phyloP scores from a whole-genome alignment of 2,329 filamentous ascomycete genomes.

The Penicillium sumatraense region DNA sequence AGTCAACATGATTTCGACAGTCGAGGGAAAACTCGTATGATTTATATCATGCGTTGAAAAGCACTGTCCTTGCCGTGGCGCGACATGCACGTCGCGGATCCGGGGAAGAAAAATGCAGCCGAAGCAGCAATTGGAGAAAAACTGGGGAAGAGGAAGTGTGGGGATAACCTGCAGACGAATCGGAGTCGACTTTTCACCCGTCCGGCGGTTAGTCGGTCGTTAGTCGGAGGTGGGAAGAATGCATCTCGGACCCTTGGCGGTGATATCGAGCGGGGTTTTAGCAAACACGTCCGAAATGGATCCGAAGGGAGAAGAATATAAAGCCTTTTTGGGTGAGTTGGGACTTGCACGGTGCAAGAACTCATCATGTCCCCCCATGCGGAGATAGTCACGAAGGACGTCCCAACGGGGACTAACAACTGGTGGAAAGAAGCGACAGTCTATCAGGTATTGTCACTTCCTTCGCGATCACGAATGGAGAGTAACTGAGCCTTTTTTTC shows the following conservation, averaged over 20 bases:
- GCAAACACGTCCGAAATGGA: conserved; percentile 5
- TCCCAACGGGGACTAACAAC: conserved; percentile 26
- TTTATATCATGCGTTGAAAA: conserved; percentile 6
- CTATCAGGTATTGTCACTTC: conserved; percentile 29
- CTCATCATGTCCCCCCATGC: conserved; percentile 24
- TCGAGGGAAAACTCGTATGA: background rate
- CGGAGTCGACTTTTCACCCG: background rate
- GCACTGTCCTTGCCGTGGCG: background rate
- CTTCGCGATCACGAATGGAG: background rate
- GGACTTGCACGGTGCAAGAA: background rate
- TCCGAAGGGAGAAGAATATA: background rate
- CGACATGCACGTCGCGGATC: conserved; percentile 7
- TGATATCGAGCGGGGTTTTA: background rate
- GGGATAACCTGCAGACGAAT: conserved; percentile 2
- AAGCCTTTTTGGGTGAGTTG: background rate
- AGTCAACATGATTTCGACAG: background rate
- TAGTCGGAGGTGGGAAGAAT: conserved; percentile 4
- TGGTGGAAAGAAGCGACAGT: conserved; percentile 45
- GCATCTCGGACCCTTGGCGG: conserved; percentile 10
- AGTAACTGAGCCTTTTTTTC: background rate
- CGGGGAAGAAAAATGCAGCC: conserved; percentile 9
- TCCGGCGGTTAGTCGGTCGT: conserved; percentile 18
- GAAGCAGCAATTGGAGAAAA: conserved; percentile 7
- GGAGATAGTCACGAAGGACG: background rate
- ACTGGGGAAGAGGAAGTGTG: conserved; percentile 16